Conservation (phyloP, 139 green algal genomes). For the Pycnococcus provasolii region DNA sequence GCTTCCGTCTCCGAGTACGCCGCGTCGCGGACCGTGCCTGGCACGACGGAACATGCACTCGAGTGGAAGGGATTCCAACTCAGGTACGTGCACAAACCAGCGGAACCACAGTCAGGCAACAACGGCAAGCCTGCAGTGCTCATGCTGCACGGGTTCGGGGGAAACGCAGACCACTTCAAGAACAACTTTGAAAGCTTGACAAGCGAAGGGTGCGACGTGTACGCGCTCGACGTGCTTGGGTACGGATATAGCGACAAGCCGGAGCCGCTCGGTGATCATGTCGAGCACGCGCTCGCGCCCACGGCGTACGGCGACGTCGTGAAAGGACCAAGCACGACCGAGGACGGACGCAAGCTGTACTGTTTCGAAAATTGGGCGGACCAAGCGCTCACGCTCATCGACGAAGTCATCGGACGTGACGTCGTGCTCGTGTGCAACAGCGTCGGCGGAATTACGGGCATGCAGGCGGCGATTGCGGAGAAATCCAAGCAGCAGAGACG, state of each 20-base stretch:
- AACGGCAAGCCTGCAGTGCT: conserved; percentile 35
- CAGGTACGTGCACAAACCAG: no score
- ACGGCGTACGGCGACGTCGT: conserved; percentile 47
- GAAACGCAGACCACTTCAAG: conserved; percentile 61
- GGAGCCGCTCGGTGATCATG: conserved; percentile 33
- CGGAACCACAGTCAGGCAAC: background rate
- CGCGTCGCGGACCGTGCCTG: no score
- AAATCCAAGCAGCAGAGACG: background rate
- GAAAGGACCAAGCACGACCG: conserved; percentile 7
- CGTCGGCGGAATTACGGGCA: conserved; percentile 51
- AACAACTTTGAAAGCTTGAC: conserved; percentile 56
- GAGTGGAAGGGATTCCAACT: no score
- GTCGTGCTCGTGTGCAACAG: conserved; percentile 74
- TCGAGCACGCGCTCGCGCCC: background rate
- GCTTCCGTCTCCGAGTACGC: no score
- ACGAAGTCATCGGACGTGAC: conserved; percentile 40
- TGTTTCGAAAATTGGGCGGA: conserved; percentile 53
- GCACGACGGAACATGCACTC: no score
- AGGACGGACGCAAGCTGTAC: conserved; percentile 46
- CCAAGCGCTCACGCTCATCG: conserved; percentile 66
- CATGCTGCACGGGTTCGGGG: conserved; percentile 85
- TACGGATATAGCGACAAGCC: conserved; percentile 74
- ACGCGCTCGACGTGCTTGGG: conserved; percentile 82
- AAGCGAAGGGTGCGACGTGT: conserved; percentile 34
- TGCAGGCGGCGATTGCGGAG: conserved; percentile 50